Conservation (phyloP, 305 asterid genomes). For the Fraxinus albicans region DNA sequence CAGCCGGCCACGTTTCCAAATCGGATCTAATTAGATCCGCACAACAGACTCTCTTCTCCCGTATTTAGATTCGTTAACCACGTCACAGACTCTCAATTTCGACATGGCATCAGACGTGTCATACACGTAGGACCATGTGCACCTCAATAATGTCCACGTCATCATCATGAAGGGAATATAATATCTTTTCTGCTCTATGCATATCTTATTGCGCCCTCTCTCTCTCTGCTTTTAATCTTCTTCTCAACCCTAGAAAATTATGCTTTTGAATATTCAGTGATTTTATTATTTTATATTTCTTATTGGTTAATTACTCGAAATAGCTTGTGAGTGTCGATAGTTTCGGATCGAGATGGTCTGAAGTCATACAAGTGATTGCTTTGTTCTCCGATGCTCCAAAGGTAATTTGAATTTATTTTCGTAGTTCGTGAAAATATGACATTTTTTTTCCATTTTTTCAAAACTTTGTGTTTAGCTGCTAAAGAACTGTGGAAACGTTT, state of each 20-base stretch:
- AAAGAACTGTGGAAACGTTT: neutral
- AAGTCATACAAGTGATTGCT: neutral
- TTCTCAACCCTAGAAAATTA: conserved; percentile 6
- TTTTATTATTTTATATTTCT: neutral
- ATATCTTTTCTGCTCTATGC: neutral
- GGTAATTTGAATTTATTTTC: neutral
- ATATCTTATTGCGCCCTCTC: neutral
- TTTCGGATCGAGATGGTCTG: neutral
- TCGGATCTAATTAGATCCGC: neutral
- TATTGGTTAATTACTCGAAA: neutral
- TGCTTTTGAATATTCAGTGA: neutral
- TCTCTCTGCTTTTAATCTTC: neutral
- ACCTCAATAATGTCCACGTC: conserved; percentile 6
- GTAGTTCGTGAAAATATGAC: neutral
- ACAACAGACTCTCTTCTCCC: neutral
- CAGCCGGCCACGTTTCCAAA: neutral
- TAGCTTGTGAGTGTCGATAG: neutral
- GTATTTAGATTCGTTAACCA: neutral
- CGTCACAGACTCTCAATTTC: neutral
- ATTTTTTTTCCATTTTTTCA: neutral
- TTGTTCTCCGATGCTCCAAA: neutral
- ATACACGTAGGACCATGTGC: neutral
- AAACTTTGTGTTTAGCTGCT: neutral
- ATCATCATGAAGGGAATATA: neutral
- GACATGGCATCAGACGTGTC: neutral